These are phyloP conservation scores for Plasmodium coatneyi DNA, from an alignment of 169 alveolate genomes.

Conservation along the genomic window DNA sequence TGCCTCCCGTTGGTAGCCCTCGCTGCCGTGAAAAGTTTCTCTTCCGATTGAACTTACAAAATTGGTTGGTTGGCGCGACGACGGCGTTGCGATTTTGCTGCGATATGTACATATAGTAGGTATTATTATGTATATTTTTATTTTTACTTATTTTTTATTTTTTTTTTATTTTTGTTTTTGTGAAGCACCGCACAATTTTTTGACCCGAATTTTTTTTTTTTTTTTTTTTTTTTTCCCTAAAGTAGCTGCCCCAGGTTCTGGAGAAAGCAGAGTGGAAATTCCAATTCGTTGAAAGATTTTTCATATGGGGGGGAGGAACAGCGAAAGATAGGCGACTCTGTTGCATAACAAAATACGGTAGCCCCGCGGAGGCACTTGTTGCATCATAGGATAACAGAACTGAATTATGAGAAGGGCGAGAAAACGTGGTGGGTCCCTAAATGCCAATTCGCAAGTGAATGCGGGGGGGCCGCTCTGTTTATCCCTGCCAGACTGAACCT, in stretches of 20 bases:
- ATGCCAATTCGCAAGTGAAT: neutral
- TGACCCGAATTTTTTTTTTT: neutral
- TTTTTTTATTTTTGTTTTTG: neutral
- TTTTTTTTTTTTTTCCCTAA: neutral
- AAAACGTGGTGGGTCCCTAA: neutral
- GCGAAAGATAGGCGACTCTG: neutral
- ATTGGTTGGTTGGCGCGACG: neutral
- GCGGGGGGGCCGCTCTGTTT: neutral
- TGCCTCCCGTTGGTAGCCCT: neutral
- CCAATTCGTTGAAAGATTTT: neutral
- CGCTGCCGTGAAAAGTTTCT: neutral
- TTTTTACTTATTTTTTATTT: neutral
- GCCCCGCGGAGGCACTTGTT: neutral
- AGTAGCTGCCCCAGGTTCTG: neutral
- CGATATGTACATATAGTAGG: neutral
- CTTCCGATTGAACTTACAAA: neutral
- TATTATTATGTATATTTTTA: neutral
- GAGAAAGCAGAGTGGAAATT: neutral
- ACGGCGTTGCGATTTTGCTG: neutral
- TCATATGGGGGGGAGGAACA: neutral
- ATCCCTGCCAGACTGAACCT: neutral
- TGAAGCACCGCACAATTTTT: neutral
- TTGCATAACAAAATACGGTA: neutral
- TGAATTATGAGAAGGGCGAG: neutral
- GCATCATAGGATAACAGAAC: neutral